Base-by-base conservation (phyloP, 257 asterid genomes). In the Solanum commersonii region DNA sequence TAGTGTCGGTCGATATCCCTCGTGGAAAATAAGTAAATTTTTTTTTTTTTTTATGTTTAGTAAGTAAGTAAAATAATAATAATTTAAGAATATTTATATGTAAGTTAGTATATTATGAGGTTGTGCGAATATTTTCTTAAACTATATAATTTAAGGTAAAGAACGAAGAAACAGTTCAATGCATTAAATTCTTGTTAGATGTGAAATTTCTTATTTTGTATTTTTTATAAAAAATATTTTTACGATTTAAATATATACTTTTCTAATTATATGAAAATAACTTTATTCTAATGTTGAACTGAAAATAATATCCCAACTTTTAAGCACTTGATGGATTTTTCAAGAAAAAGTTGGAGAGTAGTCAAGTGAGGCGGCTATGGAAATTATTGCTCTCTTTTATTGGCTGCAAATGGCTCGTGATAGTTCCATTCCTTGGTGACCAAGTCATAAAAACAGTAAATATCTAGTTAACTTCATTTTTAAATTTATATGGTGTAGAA, bases 361-460 rank as follows among this genome's bases (percentile, higher is more conserved):
- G 88, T 84, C 90, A 68, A 77, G 56, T 31, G 52, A 38, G 91
- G 88, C 83, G 37, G 78, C 90, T 42, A 38, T 27, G 12, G 23
- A 35, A 18, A 77, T 38, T 9, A 15, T 46, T 56, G 52, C n/a
- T 23, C n/a, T 40, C n/a, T 49, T 27, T 68, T 49, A 40, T 82
- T 49, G 84, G 34, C 60, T 11, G 22, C 72, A 25, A 7, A 78
- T 78, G 84, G 10, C 63, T 23, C n/a, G 13, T 72, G 25, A 14
- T 29, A 16, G 23, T 27, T 65, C 59, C n/a, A 56, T n/a, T 76
- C 60, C 87, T 89, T 87, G 22, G 44, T 29, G 18, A n/a, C 86
- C 56, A 90, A 72, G 91, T 10, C 56, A 72, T 23, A 8, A 23
- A 42, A 33, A 22, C 4, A 15, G 33, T 11, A 42, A 52, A 46